A percentile compares a stretch with the other conserved stretches of the same genome.
Conservation (phyloP, 768 basidiomycete genomes). For the Macrolepiota dolichaula region DNA sequence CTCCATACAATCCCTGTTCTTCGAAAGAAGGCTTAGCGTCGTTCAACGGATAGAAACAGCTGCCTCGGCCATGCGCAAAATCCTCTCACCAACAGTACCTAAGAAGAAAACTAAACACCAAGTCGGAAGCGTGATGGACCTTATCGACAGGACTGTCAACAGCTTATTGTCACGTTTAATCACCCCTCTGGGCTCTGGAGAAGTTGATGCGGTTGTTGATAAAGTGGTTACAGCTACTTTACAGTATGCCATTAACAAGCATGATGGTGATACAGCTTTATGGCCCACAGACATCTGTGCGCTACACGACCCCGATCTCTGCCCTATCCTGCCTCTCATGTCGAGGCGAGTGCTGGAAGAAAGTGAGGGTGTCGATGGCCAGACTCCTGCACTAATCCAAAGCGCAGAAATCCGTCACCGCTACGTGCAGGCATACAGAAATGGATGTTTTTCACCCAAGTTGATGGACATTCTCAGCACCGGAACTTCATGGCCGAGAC, state of each 20-base stretch:
- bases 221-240: conserved; percentile 70
- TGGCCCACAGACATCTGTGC: conserved; percentile 61
- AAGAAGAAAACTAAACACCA: conserved; percentile 51
- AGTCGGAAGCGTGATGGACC: conserved; percentile 71
- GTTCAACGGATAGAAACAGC: conserved; percentile 67
- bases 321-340: conserved; percentile 51
- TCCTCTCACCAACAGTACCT: conserved; percentile 47
- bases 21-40: conserved; percentile 53
- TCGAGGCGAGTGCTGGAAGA: conserved; percentile 40
- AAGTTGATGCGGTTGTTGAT: conserved; percentile 63
- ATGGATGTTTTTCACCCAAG: conserved; percentile 53
- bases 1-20: conserved; percentile 61
- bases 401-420: conserved; percentile 32
- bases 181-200: conserved; percentile 52
- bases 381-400: conserved; percentile 29
- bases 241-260: conserved; percentile 72
- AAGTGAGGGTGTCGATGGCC: conserved; percentile 25
- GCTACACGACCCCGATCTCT: conserved; percentile 55
- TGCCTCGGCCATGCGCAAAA: conserved; percentile 51
- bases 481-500: conserved; percentile 63
- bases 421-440: conserved; percentile 64
- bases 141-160: conserved; percentile 67
- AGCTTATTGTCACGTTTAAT: conserved; percentile 49
- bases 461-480: conserved; percentile 59
- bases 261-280: conserved; percentile 38